Evolutionary conservation across 2,329 filamentous ascomycete species (phyloP), one percentile per base, ranked within the genome.

Genomic region (Hansfordia pulvinata): DNA sequence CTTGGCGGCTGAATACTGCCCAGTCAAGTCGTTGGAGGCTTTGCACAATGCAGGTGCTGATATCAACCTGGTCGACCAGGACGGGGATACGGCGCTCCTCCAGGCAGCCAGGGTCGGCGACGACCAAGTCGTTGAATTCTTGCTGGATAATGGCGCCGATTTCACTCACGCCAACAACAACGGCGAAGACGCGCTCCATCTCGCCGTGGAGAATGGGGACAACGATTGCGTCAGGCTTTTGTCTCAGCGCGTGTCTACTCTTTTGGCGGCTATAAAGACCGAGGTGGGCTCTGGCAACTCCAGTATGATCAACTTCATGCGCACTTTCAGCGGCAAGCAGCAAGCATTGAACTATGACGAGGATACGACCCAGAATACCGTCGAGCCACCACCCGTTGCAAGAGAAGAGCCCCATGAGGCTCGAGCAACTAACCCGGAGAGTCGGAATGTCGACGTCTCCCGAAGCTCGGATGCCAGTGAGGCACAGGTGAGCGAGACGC

Each of bases 21-120:
- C 50, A 0, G 32, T 38, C 8, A 36, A 42, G 3, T 47, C 49
- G 0, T 30, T 56, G 1, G 38, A 42, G 12, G 26, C 44, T 4
- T 32, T 56, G 3, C 39, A 57, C 4, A 42, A 51, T 9, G 46
- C 47, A 0, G 50, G 53, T 0, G 53, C 53, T 0, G 43, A 56
- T 24, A 51, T 58, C 17, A 52, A 56, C 20, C 37, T 50, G 4
- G 30, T 42, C 0, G 49, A 50, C 17, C 30, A 43, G 2, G 42
- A 52, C 5, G 45, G 52, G 8, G 46, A 56, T 19, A 54, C 54
- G 0, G 49, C 55, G 2, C 41, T 59, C 1, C 56, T 58, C 6
- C 34, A 49, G 1, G 51, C 54, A 4, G 43, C 54, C 1, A 31
- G 30, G 8, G 35, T 36, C 19, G 49, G 47, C 2, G 53, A 58